A percentile compares a stretch with the other conserved stretches of the same genome.
Evolutionary conservation across 2,329 filamentous ascomycete genomes (phyloP).

Genomic region (Ustulina deusta): DNA sequence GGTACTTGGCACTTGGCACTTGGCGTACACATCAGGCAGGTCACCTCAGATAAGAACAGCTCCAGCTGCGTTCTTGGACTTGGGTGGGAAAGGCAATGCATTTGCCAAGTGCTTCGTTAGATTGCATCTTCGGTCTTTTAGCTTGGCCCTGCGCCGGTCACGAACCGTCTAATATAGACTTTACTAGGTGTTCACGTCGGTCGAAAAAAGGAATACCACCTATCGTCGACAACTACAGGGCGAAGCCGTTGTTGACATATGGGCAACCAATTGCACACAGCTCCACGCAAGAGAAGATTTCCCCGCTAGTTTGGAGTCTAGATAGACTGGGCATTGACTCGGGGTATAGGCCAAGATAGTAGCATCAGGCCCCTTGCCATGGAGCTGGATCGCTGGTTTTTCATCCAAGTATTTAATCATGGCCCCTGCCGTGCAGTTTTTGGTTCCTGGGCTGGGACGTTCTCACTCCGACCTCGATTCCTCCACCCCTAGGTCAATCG

Average conservation of each 20-base stretch:
- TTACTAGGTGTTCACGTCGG: not conserved
- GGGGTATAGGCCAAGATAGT: constrained; percentile 5
- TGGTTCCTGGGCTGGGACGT: not conserved
- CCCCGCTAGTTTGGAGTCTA: not conserved
- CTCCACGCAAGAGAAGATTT: not conserved
- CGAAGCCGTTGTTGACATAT: not conserved
- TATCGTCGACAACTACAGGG: not conserved
- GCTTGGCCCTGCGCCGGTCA: constrained; percentile 5
- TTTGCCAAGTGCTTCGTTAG: constrained; percentile 25
- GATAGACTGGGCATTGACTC: not conserved
- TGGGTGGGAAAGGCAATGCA: not conserved
- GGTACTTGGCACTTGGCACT: constrained; percentile 31
- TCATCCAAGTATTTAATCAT: constrained; percentile 24
- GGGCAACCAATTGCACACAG: not conserved
- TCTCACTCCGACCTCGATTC: constrained; percentile 1
- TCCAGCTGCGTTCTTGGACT: constrained; percentile 25
- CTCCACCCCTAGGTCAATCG: not conserved
- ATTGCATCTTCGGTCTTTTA: constrained; percentile 20
- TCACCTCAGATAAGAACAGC: constrained; percentile 30
- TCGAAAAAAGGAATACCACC: not conserved
- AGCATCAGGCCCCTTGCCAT: not conserved
- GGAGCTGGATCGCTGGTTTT: not conserved
- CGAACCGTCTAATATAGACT: not conserved
- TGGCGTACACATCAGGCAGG: constrained; percentile 33
- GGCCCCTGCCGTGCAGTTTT: not conserved